Evolutionary conservation across 106 monocot species (phyloP), one percentile per base, ranked within the genome.

Genomic region (Acanthochlamys bracteata): DNA sequence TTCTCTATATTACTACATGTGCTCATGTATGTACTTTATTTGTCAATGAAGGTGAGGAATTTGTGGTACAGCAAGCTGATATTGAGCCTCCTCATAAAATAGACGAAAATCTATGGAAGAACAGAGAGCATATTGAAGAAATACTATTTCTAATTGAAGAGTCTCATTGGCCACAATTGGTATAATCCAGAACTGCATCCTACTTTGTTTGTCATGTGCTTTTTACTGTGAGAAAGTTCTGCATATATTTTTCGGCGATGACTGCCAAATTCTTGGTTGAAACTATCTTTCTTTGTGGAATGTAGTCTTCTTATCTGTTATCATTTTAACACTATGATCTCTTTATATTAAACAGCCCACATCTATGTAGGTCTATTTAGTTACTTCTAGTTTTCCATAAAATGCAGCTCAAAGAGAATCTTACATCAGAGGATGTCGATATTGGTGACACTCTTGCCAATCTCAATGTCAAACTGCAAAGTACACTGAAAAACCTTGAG

Each of bases 61-160:
- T 63, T 52, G 16, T 95, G 52, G 66, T 65, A 63, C 65, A 71
- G n/a, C 86, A 86, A 72, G 80, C 73, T 42, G 57, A 80, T 26
- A 64, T 55, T 33, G 61, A 75, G 51, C 77, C 80, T 71, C 84
- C 86, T 15, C 81, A 84, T 71, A 95, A 95, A 67, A 73, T 95
- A 69, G 94, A 95, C 61, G 86, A 95, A 60, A 95, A 95, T 43
- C 65, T 95, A 66, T 95, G 94, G 94, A 95, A 84, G 64, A 95
- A 95, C 72, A 86, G 90, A 65, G 94, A 95, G 59, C 74, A 90
- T 42, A 90, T 95, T 61, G 94, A 95, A 71, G 94, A 95, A 74
- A 87, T 90, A 57, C 60, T 95, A n/a, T 80, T 78, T 73, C 77
- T 95, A 62, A 82, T 95, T 24, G 75, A 84, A 6, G 70, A 84